Base-by-base conservation (phyloP, 345 rosid species). In the Capsella bursapastoris region DNA sequence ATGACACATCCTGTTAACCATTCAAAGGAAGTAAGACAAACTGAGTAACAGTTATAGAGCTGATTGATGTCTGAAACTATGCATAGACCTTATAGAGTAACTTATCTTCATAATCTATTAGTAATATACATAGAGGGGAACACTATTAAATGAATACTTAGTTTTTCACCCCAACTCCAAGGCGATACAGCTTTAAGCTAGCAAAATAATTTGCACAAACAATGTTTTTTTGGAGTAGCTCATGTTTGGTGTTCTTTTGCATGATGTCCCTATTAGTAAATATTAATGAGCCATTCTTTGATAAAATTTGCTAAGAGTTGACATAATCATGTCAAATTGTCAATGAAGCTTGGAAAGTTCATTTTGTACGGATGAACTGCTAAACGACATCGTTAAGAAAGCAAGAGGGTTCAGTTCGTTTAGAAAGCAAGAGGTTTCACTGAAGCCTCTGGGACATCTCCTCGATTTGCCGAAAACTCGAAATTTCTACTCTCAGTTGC, bases 401-500 rank as follows among this genome's bases (percentile, higher is more conserved):
- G 40, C 10, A 37, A 37, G 11, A 37, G 11, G 3, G n/a, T n/a
- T n/a, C n/a, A n/a, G n/a, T n/a, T 0, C 38, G 38, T 35, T 35
- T 7, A 35, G 10, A 0, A 35, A 8, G 40, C 10, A 37, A 37
- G 11, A 37, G 11, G 3, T n/a, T n/a, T n/a, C n/a, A n/a, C n/a
- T n/a, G n/a, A n/a, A n/a, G n/a, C n/a, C n/a, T n/a, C n/a, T n/a
- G n/a, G n/a, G n/a, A n/a, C n/a, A n/a, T n/a, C n/a, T n/a, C 4
- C 50, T 50, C 56, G 49, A 67, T 51, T 68, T 5, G 43, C 59
- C 28, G 45, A 6, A 55, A 62, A 44, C 68, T 10, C 55, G 62
- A 40, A 14, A 60, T 62, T 62, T 65, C 48, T 32, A 4, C 66
- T 68, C 68, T 58, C 63, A 32, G 53, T 32, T 62, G 58, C 64